A percentile compares a stretch with the other conserved stretches of the same genome.
phyloP scores from a whole-genome alignment of 345 rosid genomes.

The Eucalyptus guilfoylei region DNA sequence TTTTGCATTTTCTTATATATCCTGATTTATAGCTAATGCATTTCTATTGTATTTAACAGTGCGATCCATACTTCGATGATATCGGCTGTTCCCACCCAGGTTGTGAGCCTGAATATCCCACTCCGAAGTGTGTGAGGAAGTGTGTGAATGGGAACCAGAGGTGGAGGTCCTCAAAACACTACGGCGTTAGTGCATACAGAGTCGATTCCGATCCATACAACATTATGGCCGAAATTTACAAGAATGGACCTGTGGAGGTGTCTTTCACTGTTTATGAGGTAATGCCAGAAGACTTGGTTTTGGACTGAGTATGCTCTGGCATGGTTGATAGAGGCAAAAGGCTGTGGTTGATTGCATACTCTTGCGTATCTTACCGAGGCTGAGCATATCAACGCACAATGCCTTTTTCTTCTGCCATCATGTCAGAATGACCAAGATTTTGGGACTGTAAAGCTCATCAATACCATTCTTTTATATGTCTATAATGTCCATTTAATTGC shows the following conservation, averaged over 20 bases:
- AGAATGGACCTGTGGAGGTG: slow-evolving; percentile 93
- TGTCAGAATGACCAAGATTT: background rate
- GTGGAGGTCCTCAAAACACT: slow-evolving; percentile 78
- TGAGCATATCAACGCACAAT: background rate
- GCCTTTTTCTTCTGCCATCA: background rate
- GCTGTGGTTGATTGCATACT: background rate
- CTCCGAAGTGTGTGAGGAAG: slow-evolving; percentile 70
- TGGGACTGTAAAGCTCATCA: background rate
- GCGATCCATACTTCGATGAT: slow-evolving; percentile 86
- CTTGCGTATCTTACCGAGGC: background rate
- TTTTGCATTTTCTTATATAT: background rate
- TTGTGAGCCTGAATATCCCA: slow-evolving; percentile 78
- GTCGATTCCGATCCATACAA: slow-evolving; percentile 48
- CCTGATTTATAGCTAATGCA: background rate
- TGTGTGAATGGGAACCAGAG: slow-evolving; percentile 61
- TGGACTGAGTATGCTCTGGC: background rate
- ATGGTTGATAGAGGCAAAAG: background rate
- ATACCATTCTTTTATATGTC: background rate
- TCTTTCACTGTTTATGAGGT: slow-evolving; percentile 93
- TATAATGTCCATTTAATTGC: background rate
- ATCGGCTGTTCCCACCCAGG: slow-evolving; percentile 97
- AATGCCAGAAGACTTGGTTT: background rate
- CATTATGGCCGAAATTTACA: slow-evolving; percentile 83
- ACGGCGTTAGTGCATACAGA: slow-evolving; percentile 56
- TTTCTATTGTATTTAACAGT: slow-evolving; percentile 19